Conservation (phyloP, 257 asterid genomes). For the Solanum chiquidenum region DNA sequence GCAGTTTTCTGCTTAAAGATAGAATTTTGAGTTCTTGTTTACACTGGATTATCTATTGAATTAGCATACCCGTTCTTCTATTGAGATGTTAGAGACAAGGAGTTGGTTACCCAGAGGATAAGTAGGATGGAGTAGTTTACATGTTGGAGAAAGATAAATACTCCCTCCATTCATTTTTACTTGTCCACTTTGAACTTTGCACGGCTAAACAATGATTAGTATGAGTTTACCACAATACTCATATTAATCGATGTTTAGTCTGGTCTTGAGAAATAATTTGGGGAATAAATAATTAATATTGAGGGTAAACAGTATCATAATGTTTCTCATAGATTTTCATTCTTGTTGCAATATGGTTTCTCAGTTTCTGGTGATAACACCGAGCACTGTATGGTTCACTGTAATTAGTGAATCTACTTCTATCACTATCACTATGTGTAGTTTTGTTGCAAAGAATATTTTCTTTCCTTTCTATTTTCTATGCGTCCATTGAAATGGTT, state of each 20-base stretch:
- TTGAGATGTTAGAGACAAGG: too few relatives aligned
- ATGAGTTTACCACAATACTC: too few relatives aligned
- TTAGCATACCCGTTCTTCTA: too few relatives aligned
- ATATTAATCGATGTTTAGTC: too few relatives aligned
- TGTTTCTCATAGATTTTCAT: background rate
- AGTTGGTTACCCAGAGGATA: too few relatives aligned
- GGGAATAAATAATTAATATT: too few relatives aligned
- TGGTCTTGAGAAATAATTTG: too few relatives aligned
- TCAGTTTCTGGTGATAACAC: background rate
- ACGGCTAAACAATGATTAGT: too few relatives aligned
- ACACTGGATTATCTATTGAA: too few relatives aligned
- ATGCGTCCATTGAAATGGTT: background rate
- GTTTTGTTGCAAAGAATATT: background rate
- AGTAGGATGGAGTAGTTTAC: too few relatives aligned
- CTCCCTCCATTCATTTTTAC: background rate
- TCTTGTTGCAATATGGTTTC: background rate
- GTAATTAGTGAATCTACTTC: background rate
- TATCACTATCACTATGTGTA: background rate
- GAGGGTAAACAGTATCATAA: conserved; percentile 44
- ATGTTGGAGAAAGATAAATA: too few relatives aligned
- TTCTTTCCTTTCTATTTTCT: background rate
- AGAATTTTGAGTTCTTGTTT: background rate
- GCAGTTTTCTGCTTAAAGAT: background rate
- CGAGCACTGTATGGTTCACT: background rate
- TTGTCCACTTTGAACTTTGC: background rate